Evolutionary conservation across 139 green algal species (phyloP), one percentile per base, ranked within the genome.

Genomic region (Haematococcus lacustris): DNA sequence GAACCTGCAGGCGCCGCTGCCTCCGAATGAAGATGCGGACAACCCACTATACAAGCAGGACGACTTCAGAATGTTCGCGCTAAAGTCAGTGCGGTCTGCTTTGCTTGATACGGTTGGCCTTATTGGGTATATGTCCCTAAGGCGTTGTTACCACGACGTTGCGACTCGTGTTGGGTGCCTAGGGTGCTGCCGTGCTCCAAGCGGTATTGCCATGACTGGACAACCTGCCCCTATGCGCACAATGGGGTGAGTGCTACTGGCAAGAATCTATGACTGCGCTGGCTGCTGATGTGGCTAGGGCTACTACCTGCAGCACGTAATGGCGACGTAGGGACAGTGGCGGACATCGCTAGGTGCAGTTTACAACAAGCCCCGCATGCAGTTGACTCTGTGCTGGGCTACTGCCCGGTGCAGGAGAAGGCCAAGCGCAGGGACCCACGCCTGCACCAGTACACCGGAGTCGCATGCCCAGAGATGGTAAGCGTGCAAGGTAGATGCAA

Each of bases 391-490:
- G n/a, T n/a, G n/a, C n/a, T n/a, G n/a, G n/a, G n/a, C n/a, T n/a
- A n/a, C n/a, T n/a, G n/a, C n/a, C n/a, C n/a, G n/a, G 53, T 26
- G 23, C 53, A 64, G 1, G 95, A 99, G 80, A 98, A 97, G 72
- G 95, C 95, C 2, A 81, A 83, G 28, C 84, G 95, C 0, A 77
- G 95, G 1, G 94, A 99, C 78, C 94, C 94, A 2, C 80, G 89
- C 2, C 38, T 85, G 0, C 87, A 88, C 76, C 77, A 73, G 7
- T 98, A 99, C 82, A 93, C 88, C 26, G 96, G 91, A 67, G 89
- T 93, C 34, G 89, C 93, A 4, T 98, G 94, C 75, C 93, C 93
- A 0, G 90, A 94, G 41, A 97, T 96, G 86, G n/a, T n/a, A n/a
- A n/a, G n/a, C n/a, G n/a, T n/a, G n/a, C n/a, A n/a, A n/a, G n/a